These are phyloP conservation scores for Pleurotus giganteus DNA, from an alignment of 768 basidiomycete species.

Conservation along the genomic window DNA sequence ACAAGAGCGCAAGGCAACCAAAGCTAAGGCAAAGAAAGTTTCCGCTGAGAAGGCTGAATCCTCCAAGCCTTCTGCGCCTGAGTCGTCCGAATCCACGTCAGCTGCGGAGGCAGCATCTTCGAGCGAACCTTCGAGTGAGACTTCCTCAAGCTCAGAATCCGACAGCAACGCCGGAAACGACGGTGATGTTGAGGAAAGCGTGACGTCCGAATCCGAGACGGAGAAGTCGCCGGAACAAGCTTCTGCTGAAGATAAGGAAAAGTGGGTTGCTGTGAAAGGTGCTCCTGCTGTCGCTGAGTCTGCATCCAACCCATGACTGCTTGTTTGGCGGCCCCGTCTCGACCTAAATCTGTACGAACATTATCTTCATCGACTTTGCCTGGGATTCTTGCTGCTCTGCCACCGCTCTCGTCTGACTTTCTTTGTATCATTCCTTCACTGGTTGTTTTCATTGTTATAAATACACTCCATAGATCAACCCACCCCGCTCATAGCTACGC, in stretches of 20 bases:
- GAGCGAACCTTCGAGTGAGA: constrained; percentile 28
- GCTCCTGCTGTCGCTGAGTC: constrained; percentile 16
- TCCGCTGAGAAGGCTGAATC: constrained; percentile 36
- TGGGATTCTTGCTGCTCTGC: constrained; percentile 12
- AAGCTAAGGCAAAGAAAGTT: constrained; percentile 54
- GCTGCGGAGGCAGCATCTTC: constrained; percentile 18
- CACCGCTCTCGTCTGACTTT: constrained; percentile 9
- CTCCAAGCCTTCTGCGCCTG: constrained; percentile 22
- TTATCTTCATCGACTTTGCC: constrained; percentile 1
- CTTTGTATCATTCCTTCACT: constrained; percentile 6
- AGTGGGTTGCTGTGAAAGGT: constrained; percentile 76
- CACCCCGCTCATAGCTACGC: not conserved
- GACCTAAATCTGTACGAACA: constrained; percentile 3
- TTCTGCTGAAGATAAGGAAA: constrained; percentile 47
- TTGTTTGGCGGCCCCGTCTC: not conserved
- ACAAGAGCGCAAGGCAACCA: constrained; percentile 53
- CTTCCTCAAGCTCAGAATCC: constrained; percentile 54
- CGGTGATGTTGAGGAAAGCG: constrained; percentile 74
- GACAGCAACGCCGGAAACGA: constrained; percentile 63
- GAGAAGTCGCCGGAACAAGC: constrained; percentile 38
- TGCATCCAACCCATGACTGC: constrained; percentile 17
- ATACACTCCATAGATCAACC: constrained; percentile 3
- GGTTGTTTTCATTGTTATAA: constrained; percentile 5
- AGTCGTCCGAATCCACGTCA: constrained; percentile 14
- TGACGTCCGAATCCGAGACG: constrained; percentile 71